Conservation (phyloP, 2,329 filamentous ascomycete species). For the Neonectria hederae region DNA sequence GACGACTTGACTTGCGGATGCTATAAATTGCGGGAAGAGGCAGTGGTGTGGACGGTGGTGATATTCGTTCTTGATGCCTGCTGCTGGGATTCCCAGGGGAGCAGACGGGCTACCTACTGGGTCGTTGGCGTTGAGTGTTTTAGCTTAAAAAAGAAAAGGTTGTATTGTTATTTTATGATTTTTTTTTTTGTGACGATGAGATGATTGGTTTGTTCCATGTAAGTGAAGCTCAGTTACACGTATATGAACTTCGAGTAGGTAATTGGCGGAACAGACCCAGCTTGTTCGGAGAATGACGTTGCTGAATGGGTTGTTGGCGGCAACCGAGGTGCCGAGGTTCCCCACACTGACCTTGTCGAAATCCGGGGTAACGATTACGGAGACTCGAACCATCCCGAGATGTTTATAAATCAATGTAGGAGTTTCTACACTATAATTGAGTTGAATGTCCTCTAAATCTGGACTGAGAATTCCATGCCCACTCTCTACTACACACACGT, state of each 20-base stretch:
- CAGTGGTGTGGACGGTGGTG: conserved; percentile 19
- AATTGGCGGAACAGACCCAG: background rate
- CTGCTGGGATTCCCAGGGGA: conserved; percentile 4
- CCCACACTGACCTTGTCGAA: conserved; percentile 32
- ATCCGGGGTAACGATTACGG: conserved; percentile 27
- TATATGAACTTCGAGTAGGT: background rate
- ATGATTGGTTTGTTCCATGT: too few relatives aligned
- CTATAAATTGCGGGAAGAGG: conserved; percentile 10
- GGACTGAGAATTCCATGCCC: background rate
- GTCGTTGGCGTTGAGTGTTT: conserved; percentile 11
- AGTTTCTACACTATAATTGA: too few relatives aligned
- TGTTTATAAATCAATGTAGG: background rate
- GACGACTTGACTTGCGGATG: background rate
- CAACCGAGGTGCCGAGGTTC: conserved; percentile 45
- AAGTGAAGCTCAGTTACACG: background rate
- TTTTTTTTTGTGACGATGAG: background rate
- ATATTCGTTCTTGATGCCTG: conserved; percentile 11
- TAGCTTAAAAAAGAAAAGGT: conserved; percentile 14
- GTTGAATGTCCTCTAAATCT: background rate
- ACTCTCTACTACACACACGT: conserved; percentile 28
- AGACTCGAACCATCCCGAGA: background rate
- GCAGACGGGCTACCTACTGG: background rate
- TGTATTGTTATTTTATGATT: background rate
- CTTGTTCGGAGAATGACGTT: background rate
- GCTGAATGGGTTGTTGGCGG: conserved; percentile 7